A percentile compares a stretch with the other conserved stretches of the same genome.
phyloP scores from a whole-genome alignment of 495 filamentous ascomycete genomes.

The Penicillium egyptiacum region DNA sequence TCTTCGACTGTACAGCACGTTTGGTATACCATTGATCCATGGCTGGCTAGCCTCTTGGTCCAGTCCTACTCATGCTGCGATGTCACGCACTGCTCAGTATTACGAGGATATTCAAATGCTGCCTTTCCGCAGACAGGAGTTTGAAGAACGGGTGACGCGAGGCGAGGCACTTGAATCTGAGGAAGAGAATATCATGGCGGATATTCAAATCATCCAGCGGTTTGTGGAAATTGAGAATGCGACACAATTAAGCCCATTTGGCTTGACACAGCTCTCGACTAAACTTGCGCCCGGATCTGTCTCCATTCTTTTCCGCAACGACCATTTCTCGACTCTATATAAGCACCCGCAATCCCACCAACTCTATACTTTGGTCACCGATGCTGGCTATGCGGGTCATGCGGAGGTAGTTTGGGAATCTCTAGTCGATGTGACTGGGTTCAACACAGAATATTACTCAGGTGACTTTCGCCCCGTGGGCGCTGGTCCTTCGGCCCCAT shows the following conservation, averaged over 20 bases:
- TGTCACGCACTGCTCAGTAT: slow-evolving; percentile 68
- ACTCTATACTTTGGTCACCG: slow-evolving; percentile 82
- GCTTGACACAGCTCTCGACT: slow-evolving; percentile 67
- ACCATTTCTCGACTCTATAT: slow-evolving; percentile 93
- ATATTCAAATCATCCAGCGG: slow-evolving; percentile 76
- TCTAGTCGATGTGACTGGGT: slow-evolving; percentile 83
- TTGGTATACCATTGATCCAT: slow-evolving; percentile 86
- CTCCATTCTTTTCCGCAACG: slow-evolving; percentile 91
- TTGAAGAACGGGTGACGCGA: slow-evolving; percentile 72
- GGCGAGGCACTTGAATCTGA: slow-evolving; percentile 48
- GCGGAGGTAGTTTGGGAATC: slow-evolving; percentile 97
- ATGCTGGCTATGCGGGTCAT: slow-evolving; percentile 83
- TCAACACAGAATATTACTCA: slow-evolving; percentile 76
- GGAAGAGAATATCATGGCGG: slow-evolving; percentile 74
- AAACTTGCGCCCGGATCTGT: slow-evolving; percentile 69
- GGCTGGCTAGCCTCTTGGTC: slow-evolving; percentile 78
- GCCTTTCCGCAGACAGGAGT: slow-evolving; percentile 80
- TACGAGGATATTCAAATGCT: slow-evolving; percentile 91
- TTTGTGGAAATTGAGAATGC: slow-evolving; percentile 71
- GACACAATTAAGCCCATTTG: slow-evolving; percentile 83
- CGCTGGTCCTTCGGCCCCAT: slow-evolving; percentile 35
- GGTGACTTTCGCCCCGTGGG: slow-evolving; percentile 90
- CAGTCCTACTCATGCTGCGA: slow-evolving; percentile 62
- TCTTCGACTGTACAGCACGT: slow-evolving; percentile 83
- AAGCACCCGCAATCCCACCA: slow-evolving; percentile 69